phyloP scores from a whole-genome alignment of 176 grass and related monocot genomes.

The Puccinellia tenuiflora region DNA sequence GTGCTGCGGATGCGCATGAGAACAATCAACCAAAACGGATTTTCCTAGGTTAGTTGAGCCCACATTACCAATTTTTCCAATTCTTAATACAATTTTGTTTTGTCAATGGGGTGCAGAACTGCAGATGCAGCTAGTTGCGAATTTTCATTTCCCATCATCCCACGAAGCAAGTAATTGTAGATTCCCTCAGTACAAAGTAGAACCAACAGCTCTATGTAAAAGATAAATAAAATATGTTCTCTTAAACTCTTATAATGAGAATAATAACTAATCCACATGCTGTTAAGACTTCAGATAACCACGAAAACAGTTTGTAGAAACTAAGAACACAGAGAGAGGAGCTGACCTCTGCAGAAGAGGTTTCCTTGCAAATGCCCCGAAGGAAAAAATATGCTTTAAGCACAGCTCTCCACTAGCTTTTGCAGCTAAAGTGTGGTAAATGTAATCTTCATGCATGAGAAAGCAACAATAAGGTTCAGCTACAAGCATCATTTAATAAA shows the following conservation, averaged over 20 bases:
- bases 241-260: not conserved
- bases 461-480: slow-evolving; percentile 10
- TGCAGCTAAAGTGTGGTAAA: slow-evolving; percentile 96
- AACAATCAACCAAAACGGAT: not conserved
- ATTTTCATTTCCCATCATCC: not conserved
- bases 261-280: not conserved
- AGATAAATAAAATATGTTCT: not conserved
- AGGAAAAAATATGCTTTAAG: slow-evolving; percentile 90
- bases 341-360: slow-evolving; percentile 90
- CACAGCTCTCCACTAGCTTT: slow-evolving; percentile 97
- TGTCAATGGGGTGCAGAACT: not conserved
- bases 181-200: not conserved
- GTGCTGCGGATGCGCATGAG: not conserved
- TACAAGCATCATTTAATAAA: not conserved
- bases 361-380: slow-evolving; percentile 89
- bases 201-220: not conserved
- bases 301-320: not conserved
- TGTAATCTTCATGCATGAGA: slow-evolving; percentile 68
- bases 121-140: not conserved
- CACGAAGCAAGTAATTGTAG: not conserved
- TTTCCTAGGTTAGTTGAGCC: not conserved
- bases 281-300: not conserved
- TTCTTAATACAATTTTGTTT: not conserved
- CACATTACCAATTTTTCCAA: not conserved
- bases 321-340: slow-evolving; percentile 6